Base-by-base conservation (phyloP, 2,329 filamentous ascomycete genomes). In the Trichoderma asperellum region DNA sequence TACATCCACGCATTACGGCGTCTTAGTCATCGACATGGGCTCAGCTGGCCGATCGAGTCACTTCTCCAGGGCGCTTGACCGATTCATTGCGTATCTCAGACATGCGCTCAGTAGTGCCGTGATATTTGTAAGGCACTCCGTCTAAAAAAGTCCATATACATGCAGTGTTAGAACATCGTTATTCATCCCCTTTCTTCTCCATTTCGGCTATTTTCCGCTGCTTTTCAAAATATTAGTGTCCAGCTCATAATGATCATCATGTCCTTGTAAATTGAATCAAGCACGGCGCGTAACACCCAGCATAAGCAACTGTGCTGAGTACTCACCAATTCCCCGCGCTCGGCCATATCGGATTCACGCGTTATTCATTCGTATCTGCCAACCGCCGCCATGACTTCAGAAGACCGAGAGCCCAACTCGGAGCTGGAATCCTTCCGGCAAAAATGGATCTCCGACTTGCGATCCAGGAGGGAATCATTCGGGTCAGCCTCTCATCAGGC, bases 371-470 rank as follows among this genome's bases (percentile, higher is more conserved):
- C 6, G 40, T 61, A 70, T 62, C 47, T 27, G 35, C 29, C 11
- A 56, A n/a, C 40, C 40, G 7, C 18, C 49, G 58, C 58, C 68
- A 75, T 74, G 73, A 12, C 71, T 7, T 59, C 73, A 63, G 27
- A 60, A 16, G 56, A 43, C 63, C 52, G 64, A 21, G 61, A 63
- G 43, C n/a, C 59, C 52, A 87, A 87, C 77, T 85, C 90, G 58
- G 94, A 97, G 79, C 87, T 97, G 71, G 92, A 97, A 79, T 90
- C 87, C 60, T 97, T 97, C 81, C 89, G 94, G 74, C 86, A 88
- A 75, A 86, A 93, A 84, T 97, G 94, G 94, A 89, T 89, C 69
- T 91, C 92, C 74, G 94, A 97, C 77, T 91, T 96, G n/a, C 76
- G 84, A 68, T 78, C 81, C 1, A 83, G 70, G 52, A 68, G 62